Evolutionary conservation across 352 stramenopile species (phyloP), one percentile per base, ranked within the genome.

Genomic region (Phytopythium ostracodes): DNA sequence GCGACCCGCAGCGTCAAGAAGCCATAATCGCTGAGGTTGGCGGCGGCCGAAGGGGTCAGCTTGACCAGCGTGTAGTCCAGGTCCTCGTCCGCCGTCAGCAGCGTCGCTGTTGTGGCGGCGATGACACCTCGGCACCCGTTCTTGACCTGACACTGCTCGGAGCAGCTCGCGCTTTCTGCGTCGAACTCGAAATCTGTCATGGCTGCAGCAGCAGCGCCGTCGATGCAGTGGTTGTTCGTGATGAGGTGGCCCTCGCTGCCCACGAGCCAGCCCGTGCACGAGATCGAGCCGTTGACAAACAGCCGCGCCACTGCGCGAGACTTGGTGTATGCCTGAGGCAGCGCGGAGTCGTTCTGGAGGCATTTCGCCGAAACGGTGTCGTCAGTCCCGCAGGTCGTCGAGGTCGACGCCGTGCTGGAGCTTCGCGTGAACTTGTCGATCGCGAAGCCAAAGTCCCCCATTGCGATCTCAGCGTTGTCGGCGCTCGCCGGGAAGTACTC

Each of bases 11-110:
- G 59, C 47, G 66, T 66, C 25, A 86, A 61, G 59, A 69, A 72
- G 1, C 72, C 72, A 40, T 72, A 83, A 38, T 46, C 14, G 33
- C 61, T 66, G 4, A 78, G 59, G 25, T 79, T 66, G 1, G 60
- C 49, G 2, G 42, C 63, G 10, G 61, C 31, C 14, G 63, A 43
- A 9, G 59, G 59, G 6, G 14, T 62, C 42, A 78, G 65, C 56
- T 84, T 82, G 31, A 87, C 54, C 11, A 87, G 59, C 27, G 77
- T 60, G 60, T 81, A 87, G 63, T 84, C 77, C 20, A 73, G 57
- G 3, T 50, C 47, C 10, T 44, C 25, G 56, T 70, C 60, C 14
- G 57, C 62, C 8, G 59, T 46, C 4, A 84, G 42, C 9, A 78
- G 63, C 14, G 60, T 70, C 17, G 68, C 52, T 2, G 55, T 67